phyloP scores from a whole-genome alignment of 176 grass and related monocot species.

The Eragrostis nindensis region DNA sequence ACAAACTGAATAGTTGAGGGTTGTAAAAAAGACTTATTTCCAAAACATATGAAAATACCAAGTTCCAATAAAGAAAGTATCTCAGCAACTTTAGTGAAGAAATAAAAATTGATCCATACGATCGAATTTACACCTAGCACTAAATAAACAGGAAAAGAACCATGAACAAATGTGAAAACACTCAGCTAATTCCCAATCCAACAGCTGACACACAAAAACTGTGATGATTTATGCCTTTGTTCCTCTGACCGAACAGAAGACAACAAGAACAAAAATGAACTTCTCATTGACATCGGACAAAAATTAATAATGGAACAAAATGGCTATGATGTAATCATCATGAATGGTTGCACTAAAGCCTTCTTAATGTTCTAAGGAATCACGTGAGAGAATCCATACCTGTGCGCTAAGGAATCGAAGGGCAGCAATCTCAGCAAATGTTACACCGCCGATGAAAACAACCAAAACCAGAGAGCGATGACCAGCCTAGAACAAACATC shows the following conservation, averaged over 20 bases:
- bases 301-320: not conserved
- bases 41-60: not conserved
- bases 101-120: not conserved
- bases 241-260: no score
- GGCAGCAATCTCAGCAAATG: constrained; percentile 94
- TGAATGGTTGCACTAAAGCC: not conserved
- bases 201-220: not conserved
- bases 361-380: constrained; percentile 3
- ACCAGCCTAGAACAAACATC: constrained; percentile 55
- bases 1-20: no score
- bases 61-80: not conserved
- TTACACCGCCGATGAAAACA: constrained; percentile 85
- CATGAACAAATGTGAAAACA: not conserved
- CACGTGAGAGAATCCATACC: constrained; percentile 41
- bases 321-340: not conserved
- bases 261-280: not conserved
- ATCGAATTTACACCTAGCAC: not conserved
- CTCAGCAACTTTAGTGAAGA: not conserved
- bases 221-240: no score
- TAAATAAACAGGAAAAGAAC: not conserved
- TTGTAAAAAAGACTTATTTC: no score
- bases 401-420: constrained; percentile 93
- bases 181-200: not conserved
- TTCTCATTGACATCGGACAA: not conserved
- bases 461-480: constrained; percentile 80